Evolutionary conservation across 768 basidiomycete genomes (phyloP).

Genomic region (Boletus insuetus): DNA sequence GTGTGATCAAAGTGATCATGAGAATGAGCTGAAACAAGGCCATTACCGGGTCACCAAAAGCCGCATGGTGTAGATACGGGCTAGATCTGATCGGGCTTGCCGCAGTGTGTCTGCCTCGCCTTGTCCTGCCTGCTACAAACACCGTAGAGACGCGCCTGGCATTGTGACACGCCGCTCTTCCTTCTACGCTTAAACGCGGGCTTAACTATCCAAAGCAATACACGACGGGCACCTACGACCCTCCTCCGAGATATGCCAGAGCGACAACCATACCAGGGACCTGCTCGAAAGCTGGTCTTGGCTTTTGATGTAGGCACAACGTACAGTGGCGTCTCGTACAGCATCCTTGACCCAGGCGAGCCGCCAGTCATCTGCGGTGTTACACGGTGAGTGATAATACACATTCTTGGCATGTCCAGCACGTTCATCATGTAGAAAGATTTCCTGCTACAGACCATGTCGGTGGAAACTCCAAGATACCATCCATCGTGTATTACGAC

Average conservation of each 20-base stretch:
- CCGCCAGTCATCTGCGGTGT: slow-evolving; percentile 21
- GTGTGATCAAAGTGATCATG: background rate
- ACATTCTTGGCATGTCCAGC: background rate
- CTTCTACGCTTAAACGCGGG: background rate
- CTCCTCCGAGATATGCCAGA: slow-evolving; percentile 19
- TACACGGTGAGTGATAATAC: slow-evolving; percentile 18
- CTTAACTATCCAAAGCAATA: background rate
- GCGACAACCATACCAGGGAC: slow-evolving; percentile 40
- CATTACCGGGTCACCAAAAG: background rate
- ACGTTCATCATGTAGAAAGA: slow-evolving; percentile 27
- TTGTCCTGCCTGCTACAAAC: slow-evolving; percentile 4
- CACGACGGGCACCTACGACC: background rate
- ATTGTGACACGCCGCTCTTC: background rate
- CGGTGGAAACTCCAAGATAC: slow-evolving; percentile 51
- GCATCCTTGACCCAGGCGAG: slow-evolving; percentile 32
- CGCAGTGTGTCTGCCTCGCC: slow-evolving; percentile 12
- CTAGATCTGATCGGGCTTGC: slow-evolving; percentile 9
- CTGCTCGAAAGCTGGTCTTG: slow-evolving; percentile 41
- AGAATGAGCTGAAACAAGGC: background rate
- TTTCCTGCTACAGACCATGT: slow-evolving; percentile 46
- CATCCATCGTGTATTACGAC: slow-evolving; percentile 49
- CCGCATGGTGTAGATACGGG: slow-evolving; percentile 4
- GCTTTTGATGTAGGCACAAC: slow-evolving; percentile 56
- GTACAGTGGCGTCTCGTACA: slow-evolving; percentile 48
- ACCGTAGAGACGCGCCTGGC: background rate